These are phyloP conservation scores for Diplodia seriata DNA, from an alignment of 2,329 filamentous ascomycete species.

Conservation along the genomic window DNA sequence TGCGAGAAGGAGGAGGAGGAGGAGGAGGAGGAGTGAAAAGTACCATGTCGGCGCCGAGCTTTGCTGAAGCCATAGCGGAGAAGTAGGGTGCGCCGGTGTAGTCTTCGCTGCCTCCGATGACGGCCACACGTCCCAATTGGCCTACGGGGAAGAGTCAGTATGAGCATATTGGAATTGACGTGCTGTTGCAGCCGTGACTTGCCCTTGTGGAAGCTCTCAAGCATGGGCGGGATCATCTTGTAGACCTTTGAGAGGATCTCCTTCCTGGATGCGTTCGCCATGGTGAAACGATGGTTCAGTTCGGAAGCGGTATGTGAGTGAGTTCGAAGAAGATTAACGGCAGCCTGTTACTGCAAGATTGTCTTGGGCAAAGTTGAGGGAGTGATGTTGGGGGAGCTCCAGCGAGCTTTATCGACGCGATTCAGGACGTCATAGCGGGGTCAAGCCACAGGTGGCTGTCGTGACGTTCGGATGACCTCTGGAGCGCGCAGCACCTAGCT, in stretches of 20 bases:
- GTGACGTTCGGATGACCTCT: slow-evolving; percentile 22
- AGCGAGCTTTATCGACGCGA: slow-evolving; percentile 4
- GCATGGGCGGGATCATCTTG: slow-evolving; percentile 92
- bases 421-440: slow-evolving; percentile 27
- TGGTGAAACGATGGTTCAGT: slow-evolving; percentile 34
- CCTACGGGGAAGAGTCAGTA: slow-evolving; percentile 60
- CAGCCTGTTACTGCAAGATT: background rate
- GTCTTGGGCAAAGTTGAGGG: background rate
- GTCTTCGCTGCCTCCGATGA: slow-evolving; percentile 93
- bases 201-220: slow-evolving; percentile 97
- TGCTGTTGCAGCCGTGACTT: slow-evolving; percentile 24
- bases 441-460: slow-evolving; percentile 21
- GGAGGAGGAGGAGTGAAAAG: slow-evolving; percentile 34
- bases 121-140: slow-evolving; percentile 87
- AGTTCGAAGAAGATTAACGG: background rate
- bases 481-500: background rate
- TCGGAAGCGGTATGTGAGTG: background rate
- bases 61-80: slow-evolving; percentile 93
- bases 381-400: slow-evolving; percentile 1
- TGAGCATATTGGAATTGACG: background rate
- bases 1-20: background rate
- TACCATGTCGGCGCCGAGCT: slow-evolving; percentile 90
- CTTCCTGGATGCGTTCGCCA: slow-evolving; percentile 68
- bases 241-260: slow-evolving; percentile 80
- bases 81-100: slow-evolving; percentile 99